Evolutionary conservation across 2,329 filamentous ascomycete genomes (phyloP).

Genomic region (Colletotrichum chrysophilum): DNA sequence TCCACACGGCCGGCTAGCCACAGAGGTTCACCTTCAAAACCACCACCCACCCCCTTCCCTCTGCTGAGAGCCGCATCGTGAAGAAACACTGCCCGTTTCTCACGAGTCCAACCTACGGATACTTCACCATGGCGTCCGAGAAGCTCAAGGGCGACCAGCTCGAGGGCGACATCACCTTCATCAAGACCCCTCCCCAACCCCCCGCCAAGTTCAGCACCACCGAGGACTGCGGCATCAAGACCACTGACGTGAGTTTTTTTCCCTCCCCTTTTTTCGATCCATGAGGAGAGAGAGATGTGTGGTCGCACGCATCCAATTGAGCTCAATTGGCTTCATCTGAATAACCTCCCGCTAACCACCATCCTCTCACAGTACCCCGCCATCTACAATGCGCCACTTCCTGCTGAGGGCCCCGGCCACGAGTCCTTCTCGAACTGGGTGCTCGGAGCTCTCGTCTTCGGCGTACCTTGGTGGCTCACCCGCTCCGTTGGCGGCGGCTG

Average conservation of each 20-base stretch:
- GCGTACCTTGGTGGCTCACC: constrained; percentile 79
- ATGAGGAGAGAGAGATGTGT: background rate
- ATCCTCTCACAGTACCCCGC: constrained; percentile 70
- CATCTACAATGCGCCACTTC: constrained; percentile 94
- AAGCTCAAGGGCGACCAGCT: constrained; percentile 25
- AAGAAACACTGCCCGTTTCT: background rate
- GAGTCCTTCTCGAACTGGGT: constrained; percentile 87
- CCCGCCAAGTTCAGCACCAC: constrained; percentile 70
- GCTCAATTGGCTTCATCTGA: background rate
- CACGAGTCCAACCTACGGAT: background rate
- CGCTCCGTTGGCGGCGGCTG: constrained; percentile 85
- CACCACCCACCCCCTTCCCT: background rate
- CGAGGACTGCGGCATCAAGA: constrained; percentile 62
- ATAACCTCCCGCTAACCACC: constrained; percentile 4
- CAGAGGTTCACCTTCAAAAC: background rate
- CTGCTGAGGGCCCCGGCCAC: constrained; percentile 83
- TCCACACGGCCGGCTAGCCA: constrained; percentile 1
- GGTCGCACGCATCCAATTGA: background rate
- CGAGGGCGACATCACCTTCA: constrained; percentile 46
- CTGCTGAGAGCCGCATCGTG: background rate
- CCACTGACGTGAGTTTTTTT: constrained; percentile 37
- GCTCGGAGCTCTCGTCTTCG: constrained; percentile 72
- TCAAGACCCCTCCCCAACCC: constrained; percentile 42
- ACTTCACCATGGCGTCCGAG: constrained; percentile 23
- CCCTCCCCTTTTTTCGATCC: background rate